Percentiles rank a stretch among this genome's conserved stretches.
Conservation (phyloP, 306 rosid species). For the Fagus sylvatica region DNA sequence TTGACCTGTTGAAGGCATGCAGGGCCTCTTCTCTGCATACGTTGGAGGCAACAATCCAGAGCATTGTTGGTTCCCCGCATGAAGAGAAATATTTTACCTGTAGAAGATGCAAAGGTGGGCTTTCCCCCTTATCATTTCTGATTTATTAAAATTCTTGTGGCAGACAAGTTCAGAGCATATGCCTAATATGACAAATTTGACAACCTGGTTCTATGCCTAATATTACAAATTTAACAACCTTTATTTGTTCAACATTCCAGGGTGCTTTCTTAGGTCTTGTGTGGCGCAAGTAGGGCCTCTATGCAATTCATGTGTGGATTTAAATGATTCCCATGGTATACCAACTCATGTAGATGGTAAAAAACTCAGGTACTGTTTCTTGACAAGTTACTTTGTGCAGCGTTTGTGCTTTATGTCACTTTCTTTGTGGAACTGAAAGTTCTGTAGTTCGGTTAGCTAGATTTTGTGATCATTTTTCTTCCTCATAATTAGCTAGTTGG, state of each 20-base stretch:
- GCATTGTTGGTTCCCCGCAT: conserved; percentile 58
- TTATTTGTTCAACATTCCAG: conserved; percentile 36
- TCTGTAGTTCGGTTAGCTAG: not conserved
- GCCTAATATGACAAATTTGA: not conserved
- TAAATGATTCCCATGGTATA: conserved; percentile 44
- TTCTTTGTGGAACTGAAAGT: not conserved
- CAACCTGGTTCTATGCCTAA: not conserved
- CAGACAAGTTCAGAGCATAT: conserved; percentile 6
- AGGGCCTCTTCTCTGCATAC: conserved; percentile 66
- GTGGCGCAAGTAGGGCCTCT: conserved; percentile 64
- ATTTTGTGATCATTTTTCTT: not conserved
- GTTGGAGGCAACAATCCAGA: conserved; percentile 82
- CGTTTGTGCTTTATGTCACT: not conserved
- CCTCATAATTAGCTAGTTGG: not conserved
- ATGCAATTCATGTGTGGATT: conserved; percentile 73
- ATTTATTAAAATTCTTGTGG: not conserved
- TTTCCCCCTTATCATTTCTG: conserved; percentile 8
- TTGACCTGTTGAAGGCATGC: conserved; percentile 83
- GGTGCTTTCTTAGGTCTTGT: conserved; percentile 71
- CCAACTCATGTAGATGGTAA: conserved; percentile 38
- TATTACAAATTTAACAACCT: not conserved
- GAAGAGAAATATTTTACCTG: conserved; percentile 77
- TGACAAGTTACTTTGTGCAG: not conserved
- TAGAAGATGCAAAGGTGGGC: conserved; percentile 77
- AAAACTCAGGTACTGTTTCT: conserved; percentile 58